Percentiles rank a stretch among this genome's conserved stretches.
phyloP scores from a whole-genome alignment of 2,329 filamentous ascomycete species.

The Aspergillus carbonarius region DNA sequence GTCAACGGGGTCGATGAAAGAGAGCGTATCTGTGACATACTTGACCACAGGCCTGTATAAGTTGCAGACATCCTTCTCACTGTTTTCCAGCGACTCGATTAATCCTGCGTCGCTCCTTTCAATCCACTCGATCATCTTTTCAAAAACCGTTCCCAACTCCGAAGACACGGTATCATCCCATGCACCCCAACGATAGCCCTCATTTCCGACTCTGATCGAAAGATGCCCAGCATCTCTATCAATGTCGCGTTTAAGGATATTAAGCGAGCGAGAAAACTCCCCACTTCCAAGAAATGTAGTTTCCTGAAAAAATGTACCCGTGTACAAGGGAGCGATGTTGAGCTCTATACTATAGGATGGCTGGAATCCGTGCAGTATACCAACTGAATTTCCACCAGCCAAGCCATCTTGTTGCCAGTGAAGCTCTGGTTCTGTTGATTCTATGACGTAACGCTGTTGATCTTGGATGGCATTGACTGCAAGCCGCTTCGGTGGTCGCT shows the following conservation, averaged over 20 bases:
- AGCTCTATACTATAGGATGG: conserved; percentile 55
- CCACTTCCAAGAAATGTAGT: conserved; percentile 60
- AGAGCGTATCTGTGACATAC: conserved; percentile 51
- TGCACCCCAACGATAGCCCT: conserved; percentile 47
- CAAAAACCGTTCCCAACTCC: conserved; percentile 41
- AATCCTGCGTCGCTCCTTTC: conserved; percentile 14
- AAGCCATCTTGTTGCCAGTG: conserved; percentile 1
- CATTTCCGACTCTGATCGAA: conserved; percentile 37
- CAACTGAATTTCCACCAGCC: conserved; percentile 21
- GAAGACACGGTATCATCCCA: conserved; percentile 59
- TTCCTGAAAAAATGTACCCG: conserved; percentile 57
- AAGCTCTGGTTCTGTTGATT: conserved; percentile 19
- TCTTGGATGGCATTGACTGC: conserved; percentile 48
- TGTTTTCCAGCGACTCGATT: conserved; percentile 3
- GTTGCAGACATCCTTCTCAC: conserved; percentile 13
- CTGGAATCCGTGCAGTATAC: conserved; percentile 51
- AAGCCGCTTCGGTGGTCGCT: conserved; percentile 45
- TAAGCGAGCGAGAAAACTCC: conserved; percentile 50
- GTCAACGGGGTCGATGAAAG: conserved; percentile 57
- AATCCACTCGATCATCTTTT: conserved; percentile 28
- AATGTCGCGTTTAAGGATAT: conserved; percentile 42
- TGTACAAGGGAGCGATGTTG: conserved; percentile 49
- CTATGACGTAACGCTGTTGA: conserved; percentile 39
- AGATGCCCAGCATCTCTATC: conserved; percentile 43
- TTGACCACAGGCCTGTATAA: conserved; percentile 46